Conservation (phyloP, 73 alveolate species). For the Effrenium voratum region DNA sequence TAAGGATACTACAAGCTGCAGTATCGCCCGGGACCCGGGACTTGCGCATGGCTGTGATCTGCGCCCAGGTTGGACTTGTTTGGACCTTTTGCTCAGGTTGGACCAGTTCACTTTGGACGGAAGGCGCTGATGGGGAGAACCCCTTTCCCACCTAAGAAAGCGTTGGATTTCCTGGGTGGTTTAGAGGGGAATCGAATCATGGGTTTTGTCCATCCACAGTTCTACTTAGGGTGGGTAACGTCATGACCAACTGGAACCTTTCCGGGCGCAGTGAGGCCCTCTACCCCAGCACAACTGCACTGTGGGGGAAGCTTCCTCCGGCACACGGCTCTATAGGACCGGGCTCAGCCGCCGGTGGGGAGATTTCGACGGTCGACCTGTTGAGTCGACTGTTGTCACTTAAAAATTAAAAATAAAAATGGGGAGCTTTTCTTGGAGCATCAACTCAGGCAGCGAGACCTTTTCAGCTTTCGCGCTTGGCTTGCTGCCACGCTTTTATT, state of each 20-base stretch:
- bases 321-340: slow-evolving; percentile 45
- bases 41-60: neutral
- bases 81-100: neutral
- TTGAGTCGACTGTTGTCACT: too few relatives aligned
- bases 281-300: neutral
- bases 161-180: neutral
- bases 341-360: neutral
- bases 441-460: too few relatives aligned
- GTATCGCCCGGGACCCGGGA: neutral
- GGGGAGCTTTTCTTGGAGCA: too few relatives aligned
- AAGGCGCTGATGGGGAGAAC: neutral
- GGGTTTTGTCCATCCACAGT: neutral
- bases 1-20: slow-evolving; percentile 51
- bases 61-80: neutral
- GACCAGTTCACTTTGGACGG: neutral
- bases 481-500: too few relatives aligned
- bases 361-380: too few relatives aligned
- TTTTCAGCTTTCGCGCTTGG: too few relatives aligned
- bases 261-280: neutral
- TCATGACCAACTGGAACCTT: neutral
- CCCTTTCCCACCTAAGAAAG: neutral
- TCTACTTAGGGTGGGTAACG: neutral
- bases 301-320: slow-evolving; percentile 7
- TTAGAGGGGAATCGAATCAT: too few relatives aligned
- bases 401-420: too few relatives aligned